These are phyloP conservation scores for Camellia sinensis DNA, from an alignment of 148 eudicot genomes.

Conservation along the genomic window DNA sequence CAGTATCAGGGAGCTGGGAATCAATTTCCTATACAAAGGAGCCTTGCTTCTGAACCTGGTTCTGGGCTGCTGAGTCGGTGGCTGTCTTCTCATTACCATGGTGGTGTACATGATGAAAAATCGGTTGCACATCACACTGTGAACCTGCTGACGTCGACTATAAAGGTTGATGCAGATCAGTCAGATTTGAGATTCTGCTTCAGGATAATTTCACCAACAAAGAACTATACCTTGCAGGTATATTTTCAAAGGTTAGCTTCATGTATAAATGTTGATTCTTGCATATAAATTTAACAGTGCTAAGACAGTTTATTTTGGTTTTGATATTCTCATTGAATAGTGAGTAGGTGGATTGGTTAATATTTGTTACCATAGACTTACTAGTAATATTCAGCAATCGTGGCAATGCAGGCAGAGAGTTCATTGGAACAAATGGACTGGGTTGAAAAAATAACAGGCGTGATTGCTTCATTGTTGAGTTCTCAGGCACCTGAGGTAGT, in stretches of 20 bases:
- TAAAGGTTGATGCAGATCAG: constrained; percentile 85
- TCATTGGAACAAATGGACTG: constrained; percentile 85
- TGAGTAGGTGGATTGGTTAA: neutral
- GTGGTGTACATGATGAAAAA: constrained; percentile 69
- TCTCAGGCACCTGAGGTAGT: constrained; percentile 81
- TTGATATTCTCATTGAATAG: constrained; percentile 4
- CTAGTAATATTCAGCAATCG: neutral
- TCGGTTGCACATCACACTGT: constrained; percentile 91
- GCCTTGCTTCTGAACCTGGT: constrained; percentile 59
- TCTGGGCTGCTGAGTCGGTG: constrained; percentile 79
- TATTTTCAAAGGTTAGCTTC: constrained; percentile 17
- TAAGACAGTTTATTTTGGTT: constrained; percentile 6
- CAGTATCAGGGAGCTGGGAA: constrained; percentile 33
- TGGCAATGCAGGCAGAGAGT: constrained; percentile 77
- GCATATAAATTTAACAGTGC: neutral
- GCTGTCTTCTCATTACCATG: constrained; percentile 82
- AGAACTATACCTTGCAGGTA: constrained; percentile 93
- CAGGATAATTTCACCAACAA: constrained; percentile 90
- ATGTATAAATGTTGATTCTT: constrained; percentile 3
- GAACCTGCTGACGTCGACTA: constrained; percentile 83
- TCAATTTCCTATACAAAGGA: constrained; percentile 23
- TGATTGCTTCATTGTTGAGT: constrained; percentile 70
- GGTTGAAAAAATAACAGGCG: constrained; percentile 94
- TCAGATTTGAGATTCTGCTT: constrained; percentile 91
- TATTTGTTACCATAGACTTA: neutral